Conservation (phyloP, 2,329 filamentous ascomycete species). For the Leptographium lundbergii region DNA sequence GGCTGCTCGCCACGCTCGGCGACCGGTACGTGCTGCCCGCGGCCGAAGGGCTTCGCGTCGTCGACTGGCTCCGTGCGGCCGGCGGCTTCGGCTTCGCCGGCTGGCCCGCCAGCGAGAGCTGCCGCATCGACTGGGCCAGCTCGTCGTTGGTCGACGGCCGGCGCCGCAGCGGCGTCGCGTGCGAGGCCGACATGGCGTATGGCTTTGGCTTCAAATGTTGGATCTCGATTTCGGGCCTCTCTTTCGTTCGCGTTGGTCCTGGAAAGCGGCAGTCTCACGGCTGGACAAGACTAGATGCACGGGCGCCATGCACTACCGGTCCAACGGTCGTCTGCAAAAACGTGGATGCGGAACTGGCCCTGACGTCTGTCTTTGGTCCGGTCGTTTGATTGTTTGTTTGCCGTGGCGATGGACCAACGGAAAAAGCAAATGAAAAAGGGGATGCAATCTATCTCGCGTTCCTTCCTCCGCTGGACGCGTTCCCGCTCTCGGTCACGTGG, state of each 20-base stretch:
- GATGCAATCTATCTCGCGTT: neutral
- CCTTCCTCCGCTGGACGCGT: neutral
- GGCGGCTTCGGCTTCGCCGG: constrained; percentile 3
- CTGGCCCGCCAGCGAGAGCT: constrained; percentile 11
- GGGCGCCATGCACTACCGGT: neutral
- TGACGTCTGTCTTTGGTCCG: neutral
- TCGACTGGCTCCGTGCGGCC: neutral
- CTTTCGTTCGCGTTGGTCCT: too few species aligned
- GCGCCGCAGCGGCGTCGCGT: constrained; percentile 3
- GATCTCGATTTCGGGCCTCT: neutral
- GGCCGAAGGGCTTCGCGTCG: neutral
- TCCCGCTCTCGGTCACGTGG: neutral
- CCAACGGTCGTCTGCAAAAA: neutral
- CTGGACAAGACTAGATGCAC: neutral
- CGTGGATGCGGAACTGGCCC: too few species aligned
- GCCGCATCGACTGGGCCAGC: constrained; percentile 13
- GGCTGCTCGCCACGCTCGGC: constrained; percentile 22
- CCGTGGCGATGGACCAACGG: neutral
- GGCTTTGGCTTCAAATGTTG: too few species aligned
- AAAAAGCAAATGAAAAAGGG: neutral
- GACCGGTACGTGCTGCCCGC: constrained; percentile 21
- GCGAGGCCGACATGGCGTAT: constrained; percentile 3
- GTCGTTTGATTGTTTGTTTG: neutral
- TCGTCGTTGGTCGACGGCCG: constrained; percentile 7
- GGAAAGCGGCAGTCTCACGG: neutral